Evolutionary conservation across 2,329 filamentous ascomycete species (phyloP), one percentile per base, ranked within the genome.

Genomic region (Elsinoe necatrix): DNA sequence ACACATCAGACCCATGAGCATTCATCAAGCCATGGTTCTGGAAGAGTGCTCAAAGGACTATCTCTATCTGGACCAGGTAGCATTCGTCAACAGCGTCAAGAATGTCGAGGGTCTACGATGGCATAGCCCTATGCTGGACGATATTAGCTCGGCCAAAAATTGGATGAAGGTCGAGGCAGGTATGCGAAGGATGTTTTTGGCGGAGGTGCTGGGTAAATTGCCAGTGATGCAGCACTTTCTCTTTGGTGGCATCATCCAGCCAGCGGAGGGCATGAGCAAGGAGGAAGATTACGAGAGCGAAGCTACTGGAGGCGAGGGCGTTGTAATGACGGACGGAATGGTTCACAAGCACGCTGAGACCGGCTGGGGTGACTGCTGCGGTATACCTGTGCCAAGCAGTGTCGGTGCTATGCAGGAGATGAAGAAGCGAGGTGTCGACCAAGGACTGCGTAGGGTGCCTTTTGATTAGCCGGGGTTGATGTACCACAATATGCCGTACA

Each of bases 171-270:
- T 98, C 51, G 91, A 97, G 69, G 86, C 80, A 23, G 93, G 93
- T 5, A 97, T 98, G 95, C 81, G 88, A 59, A 87, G 89, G 63
- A 98, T 98, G 95, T 97, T 97, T 67, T 80, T 92, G 54, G 87
- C 85, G 39, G 93, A 98, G 71, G 92, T 98, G 0, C 72, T 98
- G 54, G 84, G 87, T 29, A 98, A 98, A 72, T 70, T 98, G 56
- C 93, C 93, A 0, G 92, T 98, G 42, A 97, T 97, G 90, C 93
- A 98, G 73, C 95, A 98, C 70, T 98, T 98, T 65, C 68, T 98
- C 56, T 98, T 98, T 67, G 93, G 93, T 0, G 86, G 84, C 7
- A 72, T 98, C 52, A 78, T 98, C 1, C 85, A 89, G 0, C 89
- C 92, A 0, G 82, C 78, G 0, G 82, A 89, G 20, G 88, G 82